Percentiles rank a stretch among this genome's conserved stretches.
These are phyloP conservation scores for Falciphora oryzae DNA, from an alignment of 2,329 filamentous ascomycete species.

Conservation along the genomic window DNA sequence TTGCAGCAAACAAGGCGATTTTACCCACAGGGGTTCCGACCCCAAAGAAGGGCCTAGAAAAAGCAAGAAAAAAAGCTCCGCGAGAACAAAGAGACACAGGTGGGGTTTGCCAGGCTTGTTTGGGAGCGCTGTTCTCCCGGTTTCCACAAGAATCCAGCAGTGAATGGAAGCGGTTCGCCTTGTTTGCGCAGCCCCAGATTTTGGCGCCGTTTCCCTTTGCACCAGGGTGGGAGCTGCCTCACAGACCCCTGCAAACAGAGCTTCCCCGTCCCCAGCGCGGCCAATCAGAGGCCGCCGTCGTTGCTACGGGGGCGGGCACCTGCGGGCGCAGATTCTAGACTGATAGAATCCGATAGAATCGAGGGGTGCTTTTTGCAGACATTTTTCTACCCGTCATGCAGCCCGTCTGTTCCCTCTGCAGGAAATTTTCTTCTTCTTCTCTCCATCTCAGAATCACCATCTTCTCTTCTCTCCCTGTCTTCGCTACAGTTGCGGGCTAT, in stretches of 20 bases:
- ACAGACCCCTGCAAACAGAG: constrained; percentile 11
- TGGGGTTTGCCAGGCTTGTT: background rate
- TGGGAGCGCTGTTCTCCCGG: background rate
- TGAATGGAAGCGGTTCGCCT: background rate
- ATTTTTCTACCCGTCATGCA: constrained; percentile 24
- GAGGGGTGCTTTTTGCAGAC: constrained; percentile 15
- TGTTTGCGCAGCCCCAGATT: background rate
- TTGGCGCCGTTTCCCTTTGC: background rate
- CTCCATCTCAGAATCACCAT: constrained; percentile 3
- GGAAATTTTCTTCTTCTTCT: constrained; percentile 2
- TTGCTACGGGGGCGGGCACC: background rate
- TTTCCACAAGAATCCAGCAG: background rate
- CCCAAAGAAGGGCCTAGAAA: background rate
- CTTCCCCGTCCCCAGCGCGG: background rate
- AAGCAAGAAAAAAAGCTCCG: background rate
- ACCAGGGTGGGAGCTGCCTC: constrained; percentile 12
- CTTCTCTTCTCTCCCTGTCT: constrained; percentile 3
- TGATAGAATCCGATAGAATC: constrained; percentile 30
- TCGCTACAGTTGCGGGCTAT: background rate
- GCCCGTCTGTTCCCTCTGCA: background rate
- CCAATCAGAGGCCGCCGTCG: constrained; percentile 17
- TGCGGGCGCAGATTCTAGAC: constrained; percentile 16
- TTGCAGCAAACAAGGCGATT: background rate
- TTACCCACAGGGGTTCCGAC: background rate
- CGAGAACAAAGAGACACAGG: background rate